Base-by-base conservation (phyloP, 2,329 filamentous ascomycete species). In the Chlorencoelia australis region DNA sequence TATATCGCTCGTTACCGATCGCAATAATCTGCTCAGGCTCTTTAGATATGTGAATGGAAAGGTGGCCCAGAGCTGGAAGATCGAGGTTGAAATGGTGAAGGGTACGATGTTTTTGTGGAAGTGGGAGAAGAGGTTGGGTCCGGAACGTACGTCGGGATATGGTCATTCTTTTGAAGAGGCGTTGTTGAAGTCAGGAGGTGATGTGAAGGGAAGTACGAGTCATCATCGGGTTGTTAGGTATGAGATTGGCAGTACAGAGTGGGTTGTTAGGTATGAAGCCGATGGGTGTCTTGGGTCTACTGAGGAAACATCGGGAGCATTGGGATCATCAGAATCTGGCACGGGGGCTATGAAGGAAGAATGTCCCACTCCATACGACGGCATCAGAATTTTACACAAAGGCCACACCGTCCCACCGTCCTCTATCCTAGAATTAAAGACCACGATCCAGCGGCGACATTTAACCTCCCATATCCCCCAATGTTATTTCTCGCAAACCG, bases 21-120 rank as follows among this genome's bases (percentile, higher is more conserved):
- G 56, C n/a, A 55, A 53, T 27, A 51, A 41, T 34, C 44, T 58
- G 3, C 46, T 51, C 7, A 55, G 53, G 22, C 40, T 59, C 2
- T 33, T 57, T 1, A 21, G 46, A 11, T 56, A 59, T 33, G 41
- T 48, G 14, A 43, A 38, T 7, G 51, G 49, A 7, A 48, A 50
- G 14, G 14, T 25, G 10, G 37, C 30, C 6, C 43, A 56, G 15
- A 40, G 38, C n/a, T 60, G 57, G 35, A 47, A 51, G 16, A 53
- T 60, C 31, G 54, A 56, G 27, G 42, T 58, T 5, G 41, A 57
- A 25, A 41, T 60, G 22, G 42, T 60, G 5, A 42, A 51, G 6
- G 43, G 52, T 6, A 60, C 59, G 8, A 47, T 60, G 2, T 50
- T 62, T 28, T 47, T 62, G 10, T 52, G 42, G 19, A 50, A 56